Evolutionary conservation across 169 alveolate genomes (phyloP).

Genomic region (Cryptosporidium tyzzeri): DNA sequence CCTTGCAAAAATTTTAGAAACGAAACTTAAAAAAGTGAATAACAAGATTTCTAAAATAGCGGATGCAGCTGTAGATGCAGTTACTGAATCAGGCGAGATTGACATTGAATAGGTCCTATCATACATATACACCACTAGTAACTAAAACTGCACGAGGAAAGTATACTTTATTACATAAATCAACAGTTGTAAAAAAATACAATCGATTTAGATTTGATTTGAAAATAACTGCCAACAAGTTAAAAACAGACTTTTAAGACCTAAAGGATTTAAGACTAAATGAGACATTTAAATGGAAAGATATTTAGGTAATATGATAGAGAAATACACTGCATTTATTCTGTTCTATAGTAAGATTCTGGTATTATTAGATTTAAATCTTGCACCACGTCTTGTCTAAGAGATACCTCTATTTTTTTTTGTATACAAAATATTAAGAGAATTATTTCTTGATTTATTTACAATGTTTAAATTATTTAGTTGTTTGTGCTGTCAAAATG

Average conservation of each 20-base stretch:
- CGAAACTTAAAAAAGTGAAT: not conserved
- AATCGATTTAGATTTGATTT: no score
- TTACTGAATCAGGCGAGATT: not conserved
- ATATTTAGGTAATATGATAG: not conserved
- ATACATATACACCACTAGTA: not conserved
- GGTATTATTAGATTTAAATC: slow-evolving; percentile 25
- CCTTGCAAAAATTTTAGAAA: not conserved
- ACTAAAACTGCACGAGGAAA: not conserved
- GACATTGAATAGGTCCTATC: not conserved
- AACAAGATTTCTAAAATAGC: not conserved
- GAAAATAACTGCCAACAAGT: not conserved
- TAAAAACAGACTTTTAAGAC: no score
- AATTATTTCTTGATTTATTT: not conserved
- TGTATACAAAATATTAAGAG: not conserved
- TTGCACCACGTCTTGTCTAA: slow-evolving; percentile 38
- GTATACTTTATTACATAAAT: no score
- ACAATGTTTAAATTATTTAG: slow-evolving; percentile 34
- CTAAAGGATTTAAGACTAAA: not conserved
- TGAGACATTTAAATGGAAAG: not conserved
- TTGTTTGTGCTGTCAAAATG: slow-evolving; percentile 73
- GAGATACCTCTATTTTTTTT: slow-evolving; percentile 3
- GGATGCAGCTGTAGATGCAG: not conserved
- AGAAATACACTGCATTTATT: not conserved
- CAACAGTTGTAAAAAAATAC: not conserved
- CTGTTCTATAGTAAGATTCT: not conserved